Evolutionary conservation across 257 asterid species (phyloP), one percentile per base, ranked within the genome.

Genomic region (Fraxinus quadrangulata): DNA sequence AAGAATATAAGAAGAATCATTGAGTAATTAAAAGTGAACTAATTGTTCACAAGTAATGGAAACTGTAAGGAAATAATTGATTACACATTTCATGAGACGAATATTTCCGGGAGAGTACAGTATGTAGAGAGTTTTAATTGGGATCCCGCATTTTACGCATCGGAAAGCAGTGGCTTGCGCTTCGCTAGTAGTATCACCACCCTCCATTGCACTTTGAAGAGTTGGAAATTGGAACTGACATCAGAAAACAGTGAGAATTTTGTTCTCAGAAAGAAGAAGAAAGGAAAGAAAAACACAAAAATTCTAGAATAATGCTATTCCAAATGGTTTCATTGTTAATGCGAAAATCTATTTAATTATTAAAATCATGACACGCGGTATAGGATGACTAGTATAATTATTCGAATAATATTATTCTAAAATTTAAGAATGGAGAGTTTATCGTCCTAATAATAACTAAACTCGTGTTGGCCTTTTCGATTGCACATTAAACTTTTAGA

Each of bases 101-200:
- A 93, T 93, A 59, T 93, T 93, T 79, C 98, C 98, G 0, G 97
- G 97, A 39, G 97, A 93, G 80, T 93, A 93, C 84, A 90, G 96
- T 68, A 91, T 88, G 89, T 84, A 93, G 34, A 93, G 97, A 51
- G 89, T 81, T 68, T 85, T 82, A 54, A 88, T 78, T 3, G 93
- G 87, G 71, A 78, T 87, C 17, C 94, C 94, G 80, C 98, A 93
- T 79, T 84, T 86, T 80, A 90, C 89, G 33, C 98, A 93, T 75
- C 88, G 84, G 75, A 83, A 88, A 70, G 73, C 9, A 40, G 85
- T 77, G 74, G 71, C 39, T 14, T 72, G 81, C 16, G 76, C 82
- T 59, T 51, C 66, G 61, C 80, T 33, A 0, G 82, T 75, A 17
- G 79, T 67, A 84, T 79, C 81, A 67, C 69, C 65, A 56, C 42